Conservation (phyloP, 495 filamentous ascomycete species). For the Articulospora tetracladia region DNA sequence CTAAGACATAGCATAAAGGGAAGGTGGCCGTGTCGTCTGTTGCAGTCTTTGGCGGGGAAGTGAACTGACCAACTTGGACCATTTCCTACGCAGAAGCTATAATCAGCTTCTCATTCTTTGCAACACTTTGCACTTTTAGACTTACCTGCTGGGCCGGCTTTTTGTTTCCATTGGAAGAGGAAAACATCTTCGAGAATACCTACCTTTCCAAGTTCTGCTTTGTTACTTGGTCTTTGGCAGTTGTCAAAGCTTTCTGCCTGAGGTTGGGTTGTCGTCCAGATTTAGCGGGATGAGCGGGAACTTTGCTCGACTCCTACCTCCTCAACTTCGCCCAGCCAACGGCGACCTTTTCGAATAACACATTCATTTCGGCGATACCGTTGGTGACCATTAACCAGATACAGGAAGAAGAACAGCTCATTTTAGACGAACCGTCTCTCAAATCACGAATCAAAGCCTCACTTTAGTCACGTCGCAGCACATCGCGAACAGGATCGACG, state of each 20-base stretch:
- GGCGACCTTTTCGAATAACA: neutral
- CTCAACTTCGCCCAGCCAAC: neutral
- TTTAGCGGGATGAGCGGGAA: neutral
- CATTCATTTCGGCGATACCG: neutral
- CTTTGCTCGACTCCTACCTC: neutral
- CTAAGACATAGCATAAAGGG: neutral
- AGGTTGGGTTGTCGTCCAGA: neutral
- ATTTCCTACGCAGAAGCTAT: constrained; percentile 67
- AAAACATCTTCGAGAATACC: constrained; percentile 44
- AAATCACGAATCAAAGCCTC: too few species aligned
- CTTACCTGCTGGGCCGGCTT: constrained; percentile 73
- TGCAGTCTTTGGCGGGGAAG: constrained; percentile 5
- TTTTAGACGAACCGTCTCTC: too few species aligned
- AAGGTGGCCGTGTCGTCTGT: neutral
- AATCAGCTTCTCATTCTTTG: constrained; percentile 18
- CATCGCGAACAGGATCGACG: neutral
- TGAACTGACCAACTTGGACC: constrained; percentile 87
- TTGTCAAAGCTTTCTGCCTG: neutral
- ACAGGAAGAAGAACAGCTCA: too few species aligned
- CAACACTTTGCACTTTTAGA: constrained; percentile 7
- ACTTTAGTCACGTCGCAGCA: neutral
- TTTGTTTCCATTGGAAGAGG: constrained; percentile 55
- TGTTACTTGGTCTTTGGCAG: neutral
- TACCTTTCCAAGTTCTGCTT: constrained; percentile 10
- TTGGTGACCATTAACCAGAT: neutral